These are phyloP conservation scores for Orbilia oligospora DNA, from an alignment of 2,329 filamentous ascomycete genomes.

Conservation along the genomic window DNA sequence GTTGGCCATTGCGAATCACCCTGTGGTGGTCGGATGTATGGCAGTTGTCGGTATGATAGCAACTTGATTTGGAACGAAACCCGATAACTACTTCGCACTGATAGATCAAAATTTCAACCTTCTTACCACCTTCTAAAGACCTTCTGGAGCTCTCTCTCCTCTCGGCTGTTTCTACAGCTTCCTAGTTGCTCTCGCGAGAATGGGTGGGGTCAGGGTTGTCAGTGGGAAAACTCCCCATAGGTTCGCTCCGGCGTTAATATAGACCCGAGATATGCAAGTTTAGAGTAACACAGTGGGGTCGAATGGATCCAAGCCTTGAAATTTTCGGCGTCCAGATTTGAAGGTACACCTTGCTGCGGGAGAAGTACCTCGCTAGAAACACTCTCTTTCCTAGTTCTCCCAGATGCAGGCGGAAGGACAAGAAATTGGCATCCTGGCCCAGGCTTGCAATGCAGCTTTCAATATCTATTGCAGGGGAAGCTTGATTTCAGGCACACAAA, in stretches of 20 bases:
- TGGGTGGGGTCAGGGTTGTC: conserved; percentile 22
- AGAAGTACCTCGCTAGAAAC: conserved; percentile 25
- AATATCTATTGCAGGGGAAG: conserved; percentile 8
- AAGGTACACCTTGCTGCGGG: not conserved
- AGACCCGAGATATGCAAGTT: conserved; percentile 46
- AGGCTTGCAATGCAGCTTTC: conserved; percentile 39
- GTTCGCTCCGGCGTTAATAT: conserved; percentile 42
- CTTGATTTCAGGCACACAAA: conserved; percentile 35
- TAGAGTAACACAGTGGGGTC: conserved; percentile 46
- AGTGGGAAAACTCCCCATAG: conserved; percentile 55
- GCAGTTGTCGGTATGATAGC: conserved; percentile 5
- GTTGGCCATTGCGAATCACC: conserved; percentile 12
- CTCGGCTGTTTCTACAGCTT: conserved; percentile 25
- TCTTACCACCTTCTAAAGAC: conserved; percentile 7
- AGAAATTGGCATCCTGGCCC: conserved; percentile 33
- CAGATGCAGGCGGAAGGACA: conserved; percentile 58
- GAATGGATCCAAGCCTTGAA: conserved; percentile 28
- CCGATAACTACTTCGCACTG: not conserved
- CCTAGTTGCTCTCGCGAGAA: conserved; percentile 24
- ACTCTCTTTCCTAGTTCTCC: conserved; percentile 34
- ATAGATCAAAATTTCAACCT: not conserved
- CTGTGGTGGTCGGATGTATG: conserved; percentile 10
- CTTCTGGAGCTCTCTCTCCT: conserved; percentile 42
- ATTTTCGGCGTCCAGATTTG: conserved; percentile 46
- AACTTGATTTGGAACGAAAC: conserved; percentile 17